phyloP scores from a whole-genome alignment of 805 yeast genomes.

The Wickerhamiella azymoides region DNA sequence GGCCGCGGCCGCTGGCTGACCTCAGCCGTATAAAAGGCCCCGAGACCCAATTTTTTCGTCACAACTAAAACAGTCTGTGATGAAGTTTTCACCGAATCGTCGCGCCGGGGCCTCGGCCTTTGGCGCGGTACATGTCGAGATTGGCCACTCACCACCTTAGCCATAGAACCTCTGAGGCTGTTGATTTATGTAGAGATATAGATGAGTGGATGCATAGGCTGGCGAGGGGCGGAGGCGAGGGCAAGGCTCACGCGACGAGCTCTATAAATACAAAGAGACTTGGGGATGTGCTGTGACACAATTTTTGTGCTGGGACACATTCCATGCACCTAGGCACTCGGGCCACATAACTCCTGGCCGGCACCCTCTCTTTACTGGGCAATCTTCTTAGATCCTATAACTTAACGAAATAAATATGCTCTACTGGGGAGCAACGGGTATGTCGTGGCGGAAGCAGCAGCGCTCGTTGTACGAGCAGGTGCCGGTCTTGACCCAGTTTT shows the following conservation, averaged over 20 bases:
- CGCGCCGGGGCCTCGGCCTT: constrained; percentile 2
- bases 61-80: constrained; percentile 51
- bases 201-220: too few species aligned
- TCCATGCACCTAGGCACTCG: too few species aligned
- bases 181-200: constrained; percentile 4
- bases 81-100: constrained; percentile 25
- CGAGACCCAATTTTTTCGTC: constrained; percentile 20
- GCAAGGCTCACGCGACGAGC: too few species aligned
- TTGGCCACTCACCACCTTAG: constrained; percentile 18
- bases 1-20: too few species aligned
- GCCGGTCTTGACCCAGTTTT: constrained; percentile 73
- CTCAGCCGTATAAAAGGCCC: too few species aligned
- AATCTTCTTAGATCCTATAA: not conserved
- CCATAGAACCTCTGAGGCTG: constrained; percentile 16
- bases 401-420: constrained; percentile 5
- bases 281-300: too few species aligned
- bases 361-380: too few species aligned
- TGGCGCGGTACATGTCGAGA: constrained; percentile 19
- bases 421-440: constrained; percentile 12
- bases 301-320: too few species aligned
- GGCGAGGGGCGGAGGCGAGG: too few species aligned
- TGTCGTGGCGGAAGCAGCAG: constrained; percentile 74
- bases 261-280: too few species aligned
- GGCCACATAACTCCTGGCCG: too few species aligned
- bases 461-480: constrained; percentile 79